A percentile compares a stretch with the other conserved stretches of the same genome.
Evolutionary conservation across 2,329 filamentous ascomycete species (phyloP).

Genomic region (Epichloe elymi): DNA sequence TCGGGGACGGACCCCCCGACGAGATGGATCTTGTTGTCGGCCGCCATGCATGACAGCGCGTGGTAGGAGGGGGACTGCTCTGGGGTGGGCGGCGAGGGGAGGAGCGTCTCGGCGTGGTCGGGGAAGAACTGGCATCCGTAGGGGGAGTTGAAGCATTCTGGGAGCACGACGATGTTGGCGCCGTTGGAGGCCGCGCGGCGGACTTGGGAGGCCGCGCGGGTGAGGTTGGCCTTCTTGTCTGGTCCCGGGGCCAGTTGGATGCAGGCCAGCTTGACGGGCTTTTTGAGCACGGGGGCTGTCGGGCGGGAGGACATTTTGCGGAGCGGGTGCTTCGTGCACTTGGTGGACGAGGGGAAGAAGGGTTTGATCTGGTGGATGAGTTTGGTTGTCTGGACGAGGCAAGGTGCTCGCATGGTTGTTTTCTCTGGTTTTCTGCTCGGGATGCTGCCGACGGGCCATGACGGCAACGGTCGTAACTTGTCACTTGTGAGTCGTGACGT

Average conservation of each 20-base stretch:
- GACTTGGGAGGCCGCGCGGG: conserved; percentile 68
- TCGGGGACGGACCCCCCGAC: conserved; percentile 92
- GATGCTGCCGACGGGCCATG: background rate
- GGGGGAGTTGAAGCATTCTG: conserved; percentile 98
- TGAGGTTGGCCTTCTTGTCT: conserved; percentile 77
- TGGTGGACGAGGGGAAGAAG: conserved; percentile 1
- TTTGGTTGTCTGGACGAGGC: background rate
- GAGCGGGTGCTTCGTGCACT: background rate
- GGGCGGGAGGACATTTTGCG: conserved; percentile 1
- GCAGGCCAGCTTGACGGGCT: conserved; percentile 66
- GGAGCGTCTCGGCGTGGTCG: conserved; percentile 79
- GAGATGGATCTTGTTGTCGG: conserved; percentile 66
- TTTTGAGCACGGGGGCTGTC: conserved; percentile 45
- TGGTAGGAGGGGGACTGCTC: conserved; percentile 73
- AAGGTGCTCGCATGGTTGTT: conserved; percentile 2
- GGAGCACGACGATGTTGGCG: conserved; percentile 78
- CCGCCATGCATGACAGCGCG: conserved; percentile 66
- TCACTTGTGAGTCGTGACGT: no score
- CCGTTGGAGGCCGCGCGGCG: conserved; percentile 64
- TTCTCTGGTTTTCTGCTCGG: background rate
- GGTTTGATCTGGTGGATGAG: conserved; percentile 6
- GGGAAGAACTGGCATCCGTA: conserved; percentile 89
- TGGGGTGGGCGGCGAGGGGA: conserved; percentile 56
- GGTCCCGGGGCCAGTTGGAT: conserved; percentile 69
- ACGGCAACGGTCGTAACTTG: no score